Evolutionary conservation across 2,329 filamentous ascomycete genomes (phyloP).

Genomic region (Helotiales sp.): DNA sequence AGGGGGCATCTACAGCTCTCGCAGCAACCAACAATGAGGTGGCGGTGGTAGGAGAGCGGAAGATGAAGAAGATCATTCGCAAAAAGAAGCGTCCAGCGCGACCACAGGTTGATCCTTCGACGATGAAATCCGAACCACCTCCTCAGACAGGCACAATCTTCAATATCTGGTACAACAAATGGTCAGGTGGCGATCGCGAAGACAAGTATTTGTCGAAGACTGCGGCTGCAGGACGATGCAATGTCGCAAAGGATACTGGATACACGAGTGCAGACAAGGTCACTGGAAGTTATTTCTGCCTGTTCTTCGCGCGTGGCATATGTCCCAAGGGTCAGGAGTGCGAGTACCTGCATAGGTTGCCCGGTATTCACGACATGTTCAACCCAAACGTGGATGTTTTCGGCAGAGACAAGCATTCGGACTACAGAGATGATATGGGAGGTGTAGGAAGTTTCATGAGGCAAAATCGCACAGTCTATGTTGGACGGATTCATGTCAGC

Average conservation of each 20-base stretch:
- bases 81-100: slow-evolving; percentile 90
- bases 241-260: slow-evolving; percentile 77
- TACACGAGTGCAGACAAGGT: slow-evolving; percentile 80
- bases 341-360: slow-evolving; percentile 89
- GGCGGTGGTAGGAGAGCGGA: slow-evolving; percentile 46
- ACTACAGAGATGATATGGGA: slow-evolving; percentile 97
- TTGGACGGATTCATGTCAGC: slow-evolving; percentile 91
- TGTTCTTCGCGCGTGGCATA: slow-evolving; percentile 84
- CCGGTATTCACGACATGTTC: slow-evolving; percentile 85
- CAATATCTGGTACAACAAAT: slow-evolving; percentile 99
- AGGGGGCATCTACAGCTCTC: slow-evolving; percentile 35
- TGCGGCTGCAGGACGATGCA: slow-evolving; percentile 83
- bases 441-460: slow-evolving; percentile 93
- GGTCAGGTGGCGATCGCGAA: slow-evolving; percentile 93
- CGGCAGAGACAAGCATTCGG: slow-evolving; percentile 87
- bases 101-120: slow-evolving; percentile 85
- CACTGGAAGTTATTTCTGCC: slow-evolving; percentile 85
- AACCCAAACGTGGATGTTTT: slow-evolving; percentile 96
- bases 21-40: slow-evolving; percentile 38
- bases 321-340: slow-evolving; percentile 91
- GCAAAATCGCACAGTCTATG: slow-evolving; percentile 91
- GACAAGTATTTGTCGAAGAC: slow-evolving; percentile 87
- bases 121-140: slow-evolving; percentile 81
- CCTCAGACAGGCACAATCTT: slow-evolving; percentile 94
- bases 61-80: slow-evolving; percentile 89